Evolutionary conservation across 2,329 filamentous ascomycete genomes (phyloP).

Genomic region (Apiospora rasikravindrae): DNA sequence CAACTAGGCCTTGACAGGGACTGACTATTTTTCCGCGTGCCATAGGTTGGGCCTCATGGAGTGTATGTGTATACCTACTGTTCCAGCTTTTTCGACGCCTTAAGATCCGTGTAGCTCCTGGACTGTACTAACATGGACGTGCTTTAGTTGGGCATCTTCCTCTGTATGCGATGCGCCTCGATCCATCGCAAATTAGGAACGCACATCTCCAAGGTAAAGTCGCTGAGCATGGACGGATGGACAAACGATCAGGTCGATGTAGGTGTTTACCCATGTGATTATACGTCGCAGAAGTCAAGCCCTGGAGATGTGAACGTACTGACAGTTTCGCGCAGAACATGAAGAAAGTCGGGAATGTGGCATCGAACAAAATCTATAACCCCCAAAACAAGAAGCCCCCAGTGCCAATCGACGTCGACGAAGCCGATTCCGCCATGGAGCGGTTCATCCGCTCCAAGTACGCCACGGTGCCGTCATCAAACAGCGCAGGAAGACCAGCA

Average conservation of each 20-base stretch:
- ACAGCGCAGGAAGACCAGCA: slow-evolving; percentile 44
- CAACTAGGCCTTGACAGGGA: neutral
- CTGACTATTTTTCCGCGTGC: slow-evolving; percentile 2
- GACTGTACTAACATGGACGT: slow-evolving; percentile 26
- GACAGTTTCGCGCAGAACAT: slow-evolving; percentile 71
- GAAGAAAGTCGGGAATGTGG: slow-evolving; percentile 86
- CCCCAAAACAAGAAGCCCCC: slow-evolving; percentile 81
- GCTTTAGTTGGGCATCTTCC: slow-evolving; percentile 83
- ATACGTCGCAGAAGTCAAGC: neutral
- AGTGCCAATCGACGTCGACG: slow-evolving; percentile 87
- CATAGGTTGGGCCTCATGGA: slow-evolving; percentile 95
- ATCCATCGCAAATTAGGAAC: slow-evolving; percentile 96
- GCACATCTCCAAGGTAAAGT: slow-evolving; percentile 98
- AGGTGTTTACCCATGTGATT: slow-evolving; percentile 40
- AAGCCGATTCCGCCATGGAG: slow-evolving; percentile 93
- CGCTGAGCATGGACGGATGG: slow-evolving; percentile 98
- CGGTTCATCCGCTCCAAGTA: slow-evolving; percentile 96
- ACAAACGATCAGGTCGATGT: slow-evolving; percentile 95
- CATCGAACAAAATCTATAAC: slow-evolving; percentile 90
- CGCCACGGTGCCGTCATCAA: slow-evolving; percentile 55
- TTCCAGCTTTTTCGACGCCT: neutral
- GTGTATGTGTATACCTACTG: slow-evolving; percentile 62
- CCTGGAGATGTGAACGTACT: neutral
- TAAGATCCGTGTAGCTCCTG: neutral
- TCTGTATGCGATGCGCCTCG: slow-evolving; percentile 96